These are phyloP conservation scores for Cyberlindnera misumaiensis DNA, from an alignment of 805 yeast species.

Conservation along the genomic window DNA sequence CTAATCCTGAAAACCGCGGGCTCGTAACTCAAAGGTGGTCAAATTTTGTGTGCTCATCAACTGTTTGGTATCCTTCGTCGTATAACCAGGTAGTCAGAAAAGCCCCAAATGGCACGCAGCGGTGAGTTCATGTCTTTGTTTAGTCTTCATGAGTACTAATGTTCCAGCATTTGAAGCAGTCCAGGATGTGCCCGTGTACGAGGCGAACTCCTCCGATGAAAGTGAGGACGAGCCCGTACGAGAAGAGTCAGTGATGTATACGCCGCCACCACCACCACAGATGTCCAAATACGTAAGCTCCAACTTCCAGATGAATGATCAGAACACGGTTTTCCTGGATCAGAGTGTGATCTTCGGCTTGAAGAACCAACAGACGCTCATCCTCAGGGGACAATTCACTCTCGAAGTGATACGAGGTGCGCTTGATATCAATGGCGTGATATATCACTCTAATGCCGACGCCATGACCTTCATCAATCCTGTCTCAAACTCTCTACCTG, in stretches of 20 bases:
- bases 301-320: conserved; percentile 31
- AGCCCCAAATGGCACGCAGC: neutral
- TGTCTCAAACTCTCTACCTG: conserved; percentile 32
- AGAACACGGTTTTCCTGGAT: conserved; percentile 30
- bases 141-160: neutral
- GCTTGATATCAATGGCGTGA: conserved; percentile 34
- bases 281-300: conserved; percentile 25
- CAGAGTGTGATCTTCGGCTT: conserved; percentile 35
- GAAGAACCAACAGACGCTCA: conserved; percentile 33
- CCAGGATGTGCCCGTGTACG: conserved; percentile 16
- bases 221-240: conserved; percentile 5
- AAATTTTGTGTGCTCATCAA: too few relatives aligned
- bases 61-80: too few relatives aligned
- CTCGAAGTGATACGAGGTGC: conserved; percentile 42
- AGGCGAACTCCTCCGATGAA: conserved; percentile 19
- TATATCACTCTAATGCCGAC: conserved; percentile 24
- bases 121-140: too few relatives aligned
- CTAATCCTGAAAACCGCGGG: too few relatives aligned
- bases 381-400: conserved; percentile 41
- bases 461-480: conserved; percentile 30
- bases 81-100: too few relatives aligned
- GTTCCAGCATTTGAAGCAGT: conserved; percentile 19
- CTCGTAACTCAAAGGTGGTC: too few relatives aligned
- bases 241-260: neutral
- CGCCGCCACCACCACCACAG: conserved; percentile 2